These are phyloP conservation scores for Ceriops decandra DNA, from an alignment of 345 rosid species.

Conservation along the genomic window DNA sequence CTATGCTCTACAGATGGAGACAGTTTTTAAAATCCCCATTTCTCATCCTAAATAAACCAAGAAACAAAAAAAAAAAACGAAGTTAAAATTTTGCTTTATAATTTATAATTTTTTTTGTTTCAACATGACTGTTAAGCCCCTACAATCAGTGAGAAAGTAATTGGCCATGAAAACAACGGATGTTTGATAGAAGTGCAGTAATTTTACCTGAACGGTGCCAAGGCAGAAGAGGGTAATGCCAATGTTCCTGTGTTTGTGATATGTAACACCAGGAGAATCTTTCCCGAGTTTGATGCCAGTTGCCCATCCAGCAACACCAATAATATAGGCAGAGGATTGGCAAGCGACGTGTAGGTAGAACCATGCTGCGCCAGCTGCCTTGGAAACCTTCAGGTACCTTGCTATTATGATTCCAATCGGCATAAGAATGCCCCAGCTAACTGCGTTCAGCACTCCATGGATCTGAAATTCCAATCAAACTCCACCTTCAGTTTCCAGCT, in stretches of 20 bases:
- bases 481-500: too few species aligned
- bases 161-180: not conserved
- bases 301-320: constrained; percentile 85
- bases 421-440: constrained; percentile 87
- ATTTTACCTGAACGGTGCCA: constrained; percentile 72
- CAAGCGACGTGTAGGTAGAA: constrained; percentile 71
- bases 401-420: constrained; percentile 74
- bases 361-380: constrained; percentile 74
- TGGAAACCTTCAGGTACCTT: constrained; percentile 80
- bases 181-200: not conserved
- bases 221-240: constrained; percentile 66
- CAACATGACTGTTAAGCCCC: not conserved
- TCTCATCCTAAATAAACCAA: too few species aligned
- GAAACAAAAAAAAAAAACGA: too few species aligned
- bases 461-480: constrained; percentile 35
- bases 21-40: too few species aligned
- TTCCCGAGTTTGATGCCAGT: constrained; percentile 79
- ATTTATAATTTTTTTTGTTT: not conserved
- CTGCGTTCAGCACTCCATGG: constrained; percentile 77
- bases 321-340: constrained; percentile 65
- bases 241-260: constrained; percentile 53
- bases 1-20: too few species aligned
- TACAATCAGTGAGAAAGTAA: not conserved
- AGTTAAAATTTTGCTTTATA: too few species aligned
- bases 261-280: constrained; percentile 36